phyloP scores from a whole-genome alignment of 805 yeast species.

The Teunomyces barrocoloradensis region DNA sequence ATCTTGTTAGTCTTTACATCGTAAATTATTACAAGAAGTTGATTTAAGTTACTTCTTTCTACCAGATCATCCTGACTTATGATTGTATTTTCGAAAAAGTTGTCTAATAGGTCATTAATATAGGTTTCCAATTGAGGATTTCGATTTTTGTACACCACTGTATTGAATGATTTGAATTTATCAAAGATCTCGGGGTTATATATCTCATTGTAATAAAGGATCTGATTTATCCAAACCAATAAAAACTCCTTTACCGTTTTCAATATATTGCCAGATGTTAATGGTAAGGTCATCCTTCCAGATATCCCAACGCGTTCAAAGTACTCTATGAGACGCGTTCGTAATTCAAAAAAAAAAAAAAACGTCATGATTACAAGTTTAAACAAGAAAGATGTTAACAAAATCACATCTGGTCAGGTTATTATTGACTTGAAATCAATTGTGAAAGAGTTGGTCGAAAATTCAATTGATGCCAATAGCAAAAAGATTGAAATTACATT shows the following conservation, averaged over 20 bases:
- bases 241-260: slow-evolving; percentile 47
- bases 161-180: slow-evolving; percentile 39
- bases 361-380: slow-evolving; percentile 20
- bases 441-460: slow-evolving; percentile 84
- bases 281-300: slow-evolving; percentile 3
- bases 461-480: slow-evolving; percentile 78
- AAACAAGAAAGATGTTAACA: slow-evolving; percentile 56
- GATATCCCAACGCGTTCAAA: neutral
- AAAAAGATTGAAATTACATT: slow-evolving; percentile 65
- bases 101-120: slow-evolving; percentile 35
- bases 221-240: slow-evolving; percentile 50
- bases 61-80: neutral
- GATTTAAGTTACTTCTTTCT: slow-evolving; percentile 17
- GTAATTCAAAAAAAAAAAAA: neutral
- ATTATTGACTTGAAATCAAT: slow-evolving; percentile 74
- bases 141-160: slow-evolving; percentile 41
- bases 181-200: slow-evolving; percentile 54
- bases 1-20: slow-evolving; percentile 26
- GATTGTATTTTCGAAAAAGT: slow-evolving; percentile 15
- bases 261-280: slow-evolving; percentile 29
- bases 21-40: slow-evolving; percentile 38
- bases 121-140: slow-evolving; percentile 49
- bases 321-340: neutral
- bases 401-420: slow-evolving; percentile 91
- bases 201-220: slow-evolving; percentile 50